phyloP scores from a whole-genome alignment of 1,284 basidiomycete species.

The Grifola frondosa region DNA sequence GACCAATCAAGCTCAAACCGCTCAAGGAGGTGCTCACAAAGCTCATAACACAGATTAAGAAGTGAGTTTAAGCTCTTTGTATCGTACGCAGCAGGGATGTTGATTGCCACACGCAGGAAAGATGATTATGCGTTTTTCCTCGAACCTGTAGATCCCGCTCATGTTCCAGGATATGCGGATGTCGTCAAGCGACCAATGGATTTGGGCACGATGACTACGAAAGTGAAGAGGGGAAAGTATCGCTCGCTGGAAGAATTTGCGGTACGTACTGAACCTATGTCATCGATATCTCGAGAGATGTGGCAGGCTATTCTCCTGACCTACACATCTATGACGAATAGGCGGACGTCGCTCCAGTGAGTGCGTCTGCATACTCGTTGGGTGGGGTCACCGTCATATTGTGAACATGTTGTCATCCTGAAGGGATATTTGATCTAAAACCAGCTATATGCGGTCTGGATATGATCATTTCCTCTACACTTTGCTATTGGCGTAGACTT shows the following conservation, averaged over 20 bases:
- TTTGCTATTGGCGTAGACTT: no score
- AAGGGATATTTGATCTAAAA: no score
- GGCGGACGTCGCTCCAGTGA: no score
- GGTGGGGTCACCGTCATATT: no score
- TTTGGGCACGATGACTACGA: conserved; percentile 73
- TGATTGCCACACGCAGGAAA: conserved; percentile 48
- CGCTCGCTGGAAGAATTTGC: conserved; percentile 75
- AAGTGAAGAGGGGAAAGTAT: conserved; percentile 65
- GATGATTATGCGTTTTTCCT: conserved; percentile 87
- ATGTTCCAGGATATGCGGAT: conserved; percentile 71
- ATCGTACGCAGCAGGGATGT: neutral
- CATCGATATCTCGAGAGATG: neutral
- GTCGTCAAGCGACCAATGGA: conserved; percentile 79
- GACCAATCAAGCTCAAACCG: conserved; percentile 73
- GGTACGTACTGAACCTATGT: no score
- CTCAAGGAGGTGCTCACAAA: conserved; percentile 66
- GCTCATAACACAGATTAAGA: conserved; percentile 72
- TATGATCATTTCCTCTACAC: no score
- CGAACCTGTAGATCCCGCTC: conserved; percentile 60
- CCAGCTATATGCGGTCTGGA: no score
- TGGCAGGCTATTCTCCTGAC: neutral
- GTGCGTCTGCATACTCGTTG: no score
- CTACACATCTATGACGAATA: no score
- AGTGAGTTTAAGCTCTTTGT: conserved; percentile 41
- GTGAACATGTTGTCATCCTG: no score